A percentile compares a stretch with the other conserved stretches of the same genome.
Conservation (phyloP, 306 rosid species). For the Vigna angularis region DNA sequence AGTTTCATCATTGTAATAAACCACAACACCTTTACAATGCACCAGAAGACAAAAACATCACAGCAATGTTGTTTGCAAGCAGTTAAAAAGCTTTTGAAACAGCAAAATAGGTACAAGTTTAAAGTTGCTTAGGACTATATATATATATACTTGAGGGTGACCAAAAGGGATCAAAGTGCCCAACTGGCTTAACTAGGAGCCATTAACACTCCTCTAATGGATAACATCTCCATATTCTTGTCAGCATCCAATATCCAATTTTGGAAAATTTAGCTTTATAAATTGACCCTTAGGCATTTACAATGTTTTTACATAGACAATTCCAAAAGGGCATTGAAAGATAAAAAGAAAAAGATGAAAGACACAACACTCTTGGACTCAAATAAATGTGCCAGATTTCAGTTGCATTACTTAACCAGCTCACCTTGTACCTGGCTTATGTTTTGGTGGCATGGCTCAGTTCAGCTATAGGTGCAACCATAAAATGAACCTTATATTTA, state of each 20-base stretch:
- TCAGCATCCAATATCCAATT: conserved; percentile 33
- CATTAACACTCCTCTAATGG: conserved; percentile 27
- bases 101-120: background rate
- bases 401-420: conserved; percentile 42
- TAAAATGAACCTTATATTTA: conserved; percentile 9
- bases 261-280: conserved; percentile 49
- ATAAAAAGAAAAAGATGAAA: background rate
- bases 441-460: conserved; percentile 15
- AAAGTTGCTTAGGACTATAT: background rate
- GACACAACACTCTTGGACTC: conserved; percentile 33
- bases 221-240: conserved; percentile 40
- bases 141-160: conserved; percentile 11
- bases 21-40: conserved; percentile 26
- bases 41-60: conserved; percentile 6
- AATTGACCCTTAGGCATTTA: conserved; percentile 46
- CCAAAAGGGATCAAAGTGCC: conserved; percentile 29
- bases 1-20: conserved; percentile 14
- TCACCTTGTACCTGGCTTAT: conserved; percentile 37
- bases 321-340: conserved; percentile 29
- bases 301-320: conserved; percentile 23
- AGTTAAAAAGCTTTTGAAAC: background rate
- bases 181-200: conserved; percentile 36
- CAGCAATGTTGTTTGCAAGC: conserved; percentile 15
- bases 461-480: conserved; percentile 4
- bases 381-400: conserved; percentile 47